These are phyloP conservation scores for Macrotyloma uniflorum DNA, from an alignment of 306 rosid genomes.

Conservation along the genomic window DNA sequence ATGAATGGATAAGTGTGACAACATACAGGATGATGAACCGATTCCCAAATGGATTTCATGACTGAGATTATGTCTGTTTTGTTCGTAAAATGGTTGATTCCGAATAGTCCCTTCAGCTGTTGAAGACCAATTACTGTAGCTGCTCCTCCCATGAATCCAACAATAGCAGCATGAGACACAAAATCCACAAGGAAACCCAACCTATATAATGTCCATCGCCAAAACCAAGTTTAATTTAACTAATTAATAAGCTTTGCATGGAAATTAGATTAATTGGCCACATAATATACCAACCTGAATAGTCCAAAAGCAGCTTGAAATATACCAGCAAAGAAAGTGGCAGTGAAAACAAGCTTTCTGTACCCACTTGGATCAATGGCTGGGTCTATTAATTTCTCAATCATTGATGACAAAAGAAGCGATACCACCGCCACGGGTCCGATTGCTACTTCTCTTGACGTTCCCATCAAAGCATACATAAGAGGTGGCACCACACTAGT, in stretches of 20 bases:
- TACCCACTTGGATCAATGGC: conserved; percentile 20
- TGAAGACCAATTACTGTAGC: background rate
- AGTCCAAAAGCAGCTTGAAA: conserved; percentile 69
- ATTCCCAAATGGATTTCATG: conserved; percentile 42
- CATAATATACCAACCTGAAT: conserved; percentile 42
- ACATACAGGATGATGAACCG: conserved; percentile 48
- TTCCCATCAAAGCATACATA: background rate
- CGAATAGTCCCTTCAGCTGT: conserved; percentile 47
- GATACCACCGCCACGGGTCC: background rate
- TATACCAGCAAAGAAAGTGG: conserved; percentile 69
- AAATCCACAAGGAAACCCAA: conserved; percentile 47
- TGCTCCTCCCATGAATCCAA: background rate
- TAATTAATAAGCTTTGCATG: no score
- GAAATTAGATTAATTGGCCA: no score
- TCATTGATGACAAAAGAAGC: background rate
- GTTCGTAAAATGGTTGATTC: conserved; percentile 55
- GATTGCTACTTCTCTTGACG: background rate
- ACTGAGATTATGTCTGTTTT: conserved; percentile 61
- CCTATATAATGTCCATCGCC: conserved; percentile 26
- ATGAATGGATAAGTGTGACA: background rate
- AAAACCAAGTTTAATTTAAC: no score
- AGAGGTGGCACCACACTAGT: conserved; percentile 10
- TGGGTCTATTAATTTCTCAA: background rate
- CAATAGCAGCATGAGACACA: conserved; percentile 12
- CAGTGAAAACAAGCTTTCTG: conserved; percentile 62